phyloP scores from a whole-genome alignment of 495 filamentous ascomycete species.

The Penicillium goetzii region DNA sequence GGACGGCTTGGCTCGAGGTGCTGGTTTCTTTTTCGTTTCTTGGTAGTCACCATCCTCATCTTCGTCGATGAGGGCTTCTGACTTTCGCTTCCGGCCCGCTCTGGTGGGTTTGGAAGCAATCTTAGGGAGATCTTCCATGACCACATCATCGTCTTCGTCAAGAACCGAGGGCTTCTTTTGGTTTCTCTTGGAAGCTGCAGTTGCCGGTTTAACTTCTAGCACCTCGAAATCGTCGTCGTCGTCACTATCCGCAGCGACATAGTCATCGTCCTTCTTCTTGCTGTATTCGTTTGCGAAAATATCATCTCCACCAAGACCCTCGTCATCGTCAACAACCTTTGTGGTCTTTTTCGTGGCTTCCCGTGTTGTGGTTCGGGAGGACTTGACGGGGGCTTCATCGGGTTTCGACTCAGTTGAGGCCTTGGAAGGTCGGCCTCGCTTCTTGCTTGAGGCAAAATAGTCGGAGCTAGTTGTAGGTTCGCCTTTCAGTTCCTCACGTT shows the following conservation, averaged over 20 bases:
- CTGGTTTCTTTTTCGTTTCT: conserved; percentile 25
- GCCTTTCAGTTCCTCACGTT: conserved; percentile 49
- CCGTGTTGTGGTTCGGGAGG: conserved; percentile 27
- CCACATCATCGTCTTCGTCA: conserved; percentile 51
- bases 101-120: conserved; percentile 40
- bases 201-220: conserved; percentile 42
- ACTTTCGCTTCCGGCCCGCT: conserved; percentile 50
- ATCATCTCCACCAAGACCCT: conserved; percentile 72
- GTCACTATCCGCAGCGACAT: conserved; percentile 63
- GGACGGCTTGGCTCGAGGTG: conserved; percentile 34
- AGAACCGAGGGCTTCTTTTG: conserved; percentile 52
- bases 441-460: conserved; percentile 64
- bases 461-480: conserved; percentile 61
- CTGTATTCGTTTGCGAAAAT: conserved; percentile 68
- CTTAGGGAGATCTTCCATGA: conserved; percentile 52
- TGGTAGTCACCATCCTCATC: conserved; percentile 43
- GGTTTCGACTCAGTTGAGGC: conserved; percentile 18
- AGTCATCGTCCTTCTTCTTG: conserved; percentile 72
- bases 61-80: conserved; percentile 51
- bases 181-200: conserved; percentile 30
- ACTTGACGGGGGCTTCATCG: conserved; percentile 32
- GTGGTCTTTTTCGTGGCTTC: conserved; percentile 37
- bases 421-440: conserved; percentile 46
- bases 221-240: conserved; percentile 52
- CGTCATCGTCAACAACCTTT: conserved; percentile 53